Conservation (phyloP, 345 rosid genomes). For the Melaleuca alternifolia region DNA sequence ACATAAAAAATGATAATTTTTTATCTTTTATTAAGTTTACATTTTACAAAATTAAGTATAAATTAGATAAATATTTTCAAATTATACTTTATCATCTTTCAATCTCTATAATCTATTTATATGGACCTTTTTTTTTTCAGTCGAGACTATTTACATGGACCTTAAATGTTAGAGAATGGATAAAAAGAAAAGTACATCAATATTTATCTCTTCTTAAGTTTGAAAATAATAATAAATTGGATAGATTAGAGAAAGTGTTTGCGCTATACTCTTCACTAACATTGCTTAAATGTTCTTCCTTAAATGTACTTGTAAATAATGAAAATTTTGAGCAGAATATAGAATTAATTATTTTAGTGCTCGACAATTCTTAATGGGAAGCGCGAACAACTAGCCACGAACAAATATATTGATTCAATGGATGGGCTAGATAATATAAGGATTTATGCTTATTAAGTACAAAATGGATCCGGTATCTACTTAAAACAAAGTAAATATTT, state of each 20-base stretch:
- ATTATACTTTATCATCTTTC: background rate
- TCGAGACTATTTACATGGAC: background rate
- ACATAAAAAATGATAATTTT: too few relatives aligned
- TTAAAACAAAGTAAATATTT: background rate
- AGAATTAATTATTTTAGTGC: background rate
- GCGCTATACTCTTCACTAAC: too few relatives aligned
- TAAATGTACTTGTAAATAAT: background rate
- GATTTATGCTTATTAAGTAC: too few relatives aligned
- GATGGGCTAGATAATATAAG: background rate
- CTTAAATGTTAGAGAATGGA: background rate
- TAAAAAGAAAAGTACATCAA: background rate
- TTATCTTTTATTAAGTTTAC: background rate
- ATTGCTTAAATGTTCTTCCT: background rate
- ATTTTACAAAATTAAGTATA: background rate
- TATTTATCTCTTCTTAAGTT: background rate
- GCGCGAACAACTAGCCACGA: too few relatives aligned
- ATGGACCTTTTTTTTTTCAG: background rate
- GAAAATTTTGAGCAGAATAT: background rate
- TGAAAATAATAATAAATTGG: background rate
- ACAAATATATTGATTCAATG: too few relatives aligned
- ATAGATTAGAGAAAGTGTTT: background rate
- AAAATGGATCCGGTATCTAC: too few relatives aligned
- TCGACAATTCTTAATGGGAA: background rate
- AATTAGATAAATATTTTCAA: background rate
- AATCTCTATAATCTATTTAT: background rate